Base-by-base conservation (phyloP, 495 filamentous ascomycete genomes). In the Penicillium odoratum region DNA sequence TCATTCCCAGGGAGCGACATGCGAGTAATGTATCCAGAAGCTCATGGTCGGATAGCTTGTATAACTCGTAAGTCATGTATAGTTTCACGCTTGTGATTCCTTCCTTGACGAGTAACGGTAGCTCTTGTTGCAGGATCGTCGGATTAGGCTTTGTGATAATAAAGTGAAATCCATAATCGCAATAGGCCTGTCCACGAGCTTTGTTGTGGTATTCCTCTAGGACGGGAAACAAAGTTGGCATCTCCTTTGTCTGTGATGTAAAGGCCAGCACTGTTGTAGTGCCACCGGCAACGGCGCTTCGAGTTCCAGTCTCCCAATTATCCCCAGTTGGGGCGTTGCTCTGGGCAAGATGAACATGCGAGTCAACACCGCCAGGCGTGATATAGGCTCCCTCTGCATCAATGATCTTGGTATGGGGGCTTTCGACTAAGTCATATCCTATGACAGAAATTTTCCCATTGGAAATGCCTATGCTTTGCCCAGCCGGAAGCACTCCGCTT, bases 31-130 rank as follows among this genome's bases (percentile, higher is more conserved):
- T 78, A 34, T 83, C 80, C 5, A 86, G 74, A 30, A 86, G 78
- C 55, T 88, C 69, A 21, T 73, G 60, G 53, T 88, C 84, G 11
- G 77, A 63, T n/a, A 86, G 69, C 56, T 81, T 75, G 21, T 85
- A 69, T 2, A 79, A 72, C 53, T 78, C 74, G 69, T 87, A 87
- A 1, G 83, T 87, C 84, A 87, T 86, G 63, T 85, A 87, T 28
- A 86, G 74, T 65, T 87, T 86, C 31, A 85, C 71, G 10, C 74
- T 80, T 13, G 75, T 81, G 53, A 87, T 79, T 26, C 84, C 67
- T 5, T 67, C 58, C 10, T 68, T 63, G 2, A 82, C 65, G n/a
- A 73, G 66, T 15, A 18, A 4, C 0, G 74, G 67, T 38, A 84
- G 74, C 46, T 82, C 78, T 26, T 81, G 67, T 4, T 65, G 65